Evolutionary conservation across 2,329 filamentous ascomycete genomes (phyloP).

Genomic region (Aphanocladium album): DNA sequence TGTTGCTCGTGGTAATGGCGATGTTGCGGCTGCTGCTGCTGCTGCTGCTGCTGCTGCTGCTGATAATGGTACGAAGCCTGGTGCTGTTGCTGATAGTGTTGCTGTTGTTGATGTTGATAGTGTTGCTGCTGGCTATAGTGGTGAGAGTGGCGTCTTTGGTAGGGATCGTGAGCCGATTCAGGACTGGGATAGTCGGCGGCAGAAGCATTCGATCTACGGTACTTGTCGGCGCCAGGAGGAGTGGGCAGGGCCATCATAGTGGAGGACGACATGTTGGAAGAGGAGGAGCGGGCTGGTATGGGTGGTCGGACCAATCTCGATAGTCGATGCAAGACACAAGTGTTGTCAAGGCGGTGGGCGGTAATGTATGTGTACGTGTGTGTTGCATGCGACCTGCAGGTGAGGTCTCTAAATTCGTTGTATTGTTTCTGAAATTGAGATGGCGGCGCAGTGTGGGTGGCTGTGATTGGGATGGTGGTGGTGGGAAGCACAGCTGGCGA

Average conservation of each 20-base stretch:
- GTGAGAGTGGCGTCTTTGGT: background rate
- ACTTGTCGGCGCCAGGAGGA: conserved; percentile 18
- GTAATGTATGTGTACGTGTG: background rate
- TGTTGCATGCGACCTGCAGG: conserved; percentile 11
- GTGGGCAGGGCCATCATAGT: conserved; percentile 27
- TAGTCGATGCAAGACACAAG: conserved; percentile 14
- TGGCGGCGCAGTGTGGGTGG: background rate
- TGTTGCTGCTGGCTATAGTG: conserved; percentile 1
- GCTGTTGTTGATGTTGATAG: background rate
- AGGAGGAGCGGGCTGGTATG: background rate
- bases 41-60: background rate
- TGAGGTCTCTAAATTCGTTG: background rate
- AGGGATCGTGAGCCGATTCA: conserved; percentile 1
- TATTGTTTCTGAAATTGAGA: conserved; percentile 1
- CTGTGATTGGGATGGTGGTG: background rate
- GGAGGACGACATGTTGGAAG: conserved; percentile 9
- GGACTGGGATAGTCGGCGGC: conserved; percentile 5
- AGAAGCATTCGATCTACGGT: conserved; percentile 15
- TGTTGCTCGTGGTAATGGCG: background rate
- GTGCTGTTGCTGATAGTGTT: background rate
- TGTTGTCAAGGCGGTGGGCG: conserved; percentile 1
- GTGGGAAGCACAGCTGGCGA: background rate
- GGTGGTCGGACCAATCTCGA: conserved; percentile 4
- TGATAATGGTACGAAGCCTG: background rate
- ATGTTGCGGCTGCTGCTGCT: background rate